Conservation (phyloP, 1,284 basidiomycete genomes). For the Irpex rosettiformis region DNA sequence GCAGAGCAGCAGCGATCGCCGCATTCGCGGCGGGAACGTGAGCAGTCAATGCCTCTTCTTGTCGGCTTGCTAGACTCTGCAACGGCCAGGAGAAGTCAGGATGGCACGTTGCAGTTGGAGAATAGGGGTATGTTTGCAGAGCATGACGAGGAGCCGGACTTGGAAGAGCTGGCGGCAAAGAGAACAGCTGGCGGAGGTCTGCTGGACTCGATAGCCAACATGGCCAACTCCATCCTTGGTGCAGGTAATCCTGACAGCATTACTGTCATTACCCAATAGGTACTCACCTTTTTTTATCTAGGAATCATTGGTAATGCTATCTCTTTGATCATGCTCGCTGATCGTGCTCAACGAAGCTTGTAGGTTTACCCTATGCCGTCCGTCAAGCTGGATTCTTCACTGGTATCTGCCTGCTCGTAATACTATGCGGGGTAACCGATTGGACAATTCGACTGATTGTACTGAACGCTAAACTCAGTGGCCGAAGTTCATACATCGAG, state of each 20-base stretch:
- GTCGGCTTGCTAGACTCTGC: slow-evolving; percentile 70
- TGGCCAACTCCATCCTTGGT: slow-evolving; percentile 96
- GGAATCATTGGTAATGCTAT: slow-evolving; percentile 77
- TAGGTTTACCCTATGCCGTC: slow-evolving; percentile 89
- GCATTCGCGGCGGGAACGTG: slow-evolving; percentile 36
- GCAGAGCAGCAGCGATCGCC: slow-evolving; percentile 28
- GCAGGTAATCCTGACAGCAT: slow-evolving; percentile 61
- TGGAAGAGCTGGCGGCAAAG: slow-evolving; percentile 67
- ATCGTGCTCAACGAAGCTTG: slow-evolving; percentile 10
- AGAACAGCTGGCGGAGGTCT: slow-evolving; percentile 73
- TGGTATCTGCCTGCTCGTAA: slow-evolving; percentile 78
- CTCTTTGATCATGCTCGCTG: neutral
- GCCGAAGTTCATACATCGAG: slow-evolving; percentile 91
- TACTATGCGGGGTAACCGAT: slow-evolving; percentile 85
- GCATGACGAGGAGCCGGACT: slow-evolving; percentile 40
- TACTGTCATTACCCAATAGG: neutral
- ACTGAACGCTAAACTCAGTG: slow-evolving; percentile 93
- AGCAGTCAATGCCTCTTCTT: slow-evolving; percentile 70
- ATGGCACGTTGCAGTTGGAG: slow-evolving; percentile 47
- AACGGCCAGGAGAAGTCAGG: slow-evolving; percentile 49
- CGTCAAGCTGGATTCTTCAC: slow-evolving; percentile 91
- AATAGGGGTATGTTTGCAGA: slow-evolving; percentile 33
- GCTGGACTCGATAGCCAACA: slow-evolving; percentile 85
- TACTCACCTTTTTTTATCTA: slow-evolving; percentile 23
- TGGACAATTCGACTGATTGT: slow-evolving; percentile 98